Evolutionary conservation across 1,139 yeast genomes (phyloP).

Genomic region (Suhomyces terraborum): DNA sequence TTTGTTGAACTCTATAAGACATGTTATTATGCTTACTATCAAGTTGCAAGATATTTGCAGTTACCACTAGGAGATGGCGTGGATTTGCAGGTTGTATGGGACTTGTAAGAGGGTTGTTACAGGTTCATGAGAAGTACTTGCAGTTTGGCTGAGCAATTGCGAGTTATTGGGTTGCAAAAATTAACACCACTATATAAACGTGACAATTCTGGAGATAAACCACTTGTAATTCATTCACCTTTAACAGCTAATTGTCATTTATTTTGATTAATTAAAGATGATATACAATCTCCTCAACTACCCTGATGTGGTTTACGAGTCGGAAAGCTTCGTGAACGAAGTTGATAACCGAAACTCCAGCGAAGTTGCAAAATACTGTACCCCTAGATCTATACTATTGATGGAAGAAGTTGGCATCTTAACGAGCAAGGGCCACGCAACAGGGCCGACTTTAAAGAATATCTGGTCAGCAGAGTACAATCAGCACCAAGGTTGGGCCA

Average conservation of each 20-base stretch:
- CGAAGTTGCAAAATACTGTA: conserved; percentile 16
- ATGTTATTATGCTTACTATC: conserved; percentile 10
- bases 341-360: too few species aligned
- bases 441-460: not conserved
- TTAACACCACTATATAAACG: not conserved
- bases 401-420: conserved; percentile 22
- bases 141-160: conserved; percentile 1
- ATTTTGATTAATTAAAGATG: too few species aligned
- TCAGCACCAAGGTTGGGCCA: not conserved
- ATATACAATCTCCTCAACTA: too few species aligned
- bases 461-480: conserved; percentile 1
- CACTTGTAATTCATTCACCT: too few species aligned
- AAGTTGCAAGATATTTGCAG: conserved; percentile 7
- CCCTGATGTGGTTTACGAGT: too few species aligned
- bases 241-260: too few species aligned
- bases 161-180: conserved; percentile 10
- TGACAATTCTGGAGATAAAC: not conserved
- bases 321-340: not conserved
- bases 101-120: not conserved
- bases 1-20: conserved; percentile 24
- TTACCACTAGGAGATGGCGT: too few species aligned
- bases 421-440: not conserved
- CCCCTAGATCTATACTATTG: conserved; percentile 25
- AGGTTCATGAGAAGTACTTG: too few species aligned
- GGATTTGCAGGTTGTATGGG: not conserved